Evolutionary conservation across 2,329 filamentous ascomycete species (phyloP), one percentile per base, ranked within the genome.

Genomic region (Cladosporium colombiae): DNA sequence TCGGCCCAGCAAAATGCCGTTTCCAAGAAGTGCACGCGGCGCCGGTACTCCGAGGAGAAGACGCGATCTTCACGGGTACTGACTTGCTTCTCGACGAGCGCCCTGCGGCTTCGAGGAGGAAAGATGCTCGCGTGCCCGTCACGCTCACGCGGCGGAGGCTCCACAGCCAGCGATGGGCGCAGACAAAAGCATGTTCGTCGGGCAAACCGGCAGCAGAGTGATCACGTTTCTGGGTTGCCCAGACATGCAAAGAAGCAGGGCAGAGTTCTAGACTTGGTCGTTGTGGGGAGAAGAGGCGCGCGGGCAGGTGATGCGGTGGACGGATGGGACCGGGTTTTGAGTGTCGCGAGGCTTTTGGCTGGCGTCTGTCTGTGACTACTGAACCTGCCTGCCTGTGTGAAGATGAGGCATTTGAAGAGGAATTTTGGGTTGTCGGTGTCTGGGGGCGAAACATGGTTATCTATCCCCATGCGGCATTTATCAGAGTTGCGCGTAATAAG

Each of bases 271-370:
- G 55, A 57, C 55, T 57, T 35, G 18, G 11, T 13, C 55, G 25
- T 33, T 62, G 60, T 62, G 60, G 60, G 46, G 59, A 25, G 56
- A 52, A 25, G 40, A 61, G 58, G 33, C 59, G 60, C 29, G 60
- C 29, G 29, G 60, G 60, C 46, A 62, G 46, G 57, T 49, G 40
- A 60, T 29, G 27, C 27, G 27, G 27, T 29, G 27, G 27, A 29
- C 27, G 27, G 27, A 29, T 29, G 33, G 33, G 33, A 14, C 10
- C 4, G 4, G 3, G 13, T 35, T 35, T 35, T 8, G 1, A 5
- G 52, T 55, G 27, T 33, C 16, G 50, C 13, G 21, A 50, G 46
- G 27, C 21, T 25, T 27, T 25, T 25, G 27, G 49, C 13, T 31
- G 13, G 14, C 18, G 35, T 5, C 35, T 8, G 13, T 46, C 40